phyloP scores from a whole-genome alignment of 306 rosid species.

The Fragaria vesca region DNA sequence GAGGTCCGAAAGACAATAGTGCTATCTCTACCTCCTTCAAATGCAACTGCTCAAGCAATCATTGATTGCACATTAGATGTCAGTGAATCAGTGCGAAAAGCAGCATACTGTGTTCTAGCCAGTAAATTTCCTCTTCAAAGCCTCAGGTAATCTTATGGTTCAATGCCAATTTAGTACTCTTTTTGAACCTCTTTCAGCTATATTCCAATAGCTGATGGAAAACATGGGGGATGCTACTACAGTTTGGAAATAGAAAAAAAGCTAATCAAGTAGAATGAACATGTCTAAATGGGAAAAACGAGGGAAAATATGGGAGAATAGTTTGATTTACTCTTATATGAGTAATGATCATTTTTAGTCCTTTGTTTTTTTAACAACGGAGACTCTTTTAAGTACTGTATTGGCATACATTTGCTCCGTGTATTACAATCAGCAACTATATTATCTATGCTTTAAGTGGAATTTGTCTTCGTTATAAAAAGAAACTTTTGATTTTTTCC shows the following conservation, averaged over 20 bases:
- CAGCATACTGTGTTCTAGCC: slow-evolving; percentile 82
- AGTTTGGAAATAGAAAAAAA: neutral
- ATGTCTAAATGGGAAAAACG: neutral
- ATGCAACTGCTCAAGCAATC: slow-evolving; percentile 71
- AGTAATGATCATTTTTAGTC: neutral
- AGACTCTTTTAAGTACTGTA: neutral
- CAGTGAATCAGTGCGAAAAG: slow-evolving; percentile 84
- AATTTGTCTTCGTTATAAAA: neutral
- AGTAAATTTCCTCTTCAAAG: slow-evolving; percentile 96
- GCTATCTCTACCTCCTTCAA: slow-evolving; percentile 87
- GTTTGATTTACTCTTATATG: neutral
- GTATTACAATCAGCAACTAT: neutral
- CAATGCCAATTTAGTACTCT: slow-evolving; percentile 1
- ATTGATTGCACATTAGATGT: slow-evolving; percentile 86
- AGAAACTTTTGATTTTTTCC: neutral
- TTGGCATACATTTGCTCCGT: neutral
- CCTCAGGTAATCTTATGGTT: slow-evolving; percentile 60
- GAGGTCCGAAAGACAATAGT: slow-evolving; percentile 87
- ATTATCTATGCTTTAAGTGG: neutral
- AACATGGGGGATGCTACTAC: neutral
- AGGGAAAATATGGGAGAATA: neutral
- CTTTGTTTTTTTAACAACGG: neutral
- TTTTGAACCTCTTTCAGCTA: slow-evolving; percentile 4
- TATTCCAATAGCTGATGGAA: slow-evolving; percentile 7
- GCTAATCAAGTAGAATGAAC: neutral